Base-by-base conservation (phyloP, 306 rosid genomes). In the Cucurbita argyrosperma region DNA sequence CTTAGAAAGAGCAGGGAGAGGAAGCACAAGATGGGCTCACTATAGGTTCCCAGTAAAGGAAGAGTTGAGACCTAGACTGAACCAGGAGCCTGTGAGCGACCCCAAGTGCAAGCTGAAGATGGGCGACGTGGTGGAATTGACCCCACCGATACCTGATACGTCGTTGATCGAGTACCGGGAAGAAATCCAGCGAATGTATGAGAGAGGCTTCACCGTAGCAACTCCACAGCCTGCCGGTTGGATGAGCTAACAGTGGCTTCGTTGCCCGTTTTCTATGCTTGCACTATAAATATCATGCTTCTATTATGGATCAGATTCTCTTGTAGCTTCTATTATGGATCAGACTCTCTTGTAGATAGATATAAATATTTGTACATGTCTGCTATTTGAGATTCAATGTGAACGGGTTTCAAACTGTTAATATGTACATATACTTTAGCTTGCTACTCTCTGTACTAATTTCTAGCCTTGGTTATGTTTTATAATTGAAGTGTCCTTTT, bases 141-240 rank as follows among this genome's bases (percentile, higher is more conserved):
- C 96, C 56, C 96, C 96, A 4, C 83, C 90, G 55, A 91, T 95
- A 64, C 86, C 96, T 2, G 85, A 88, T 76, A 85, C 88, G 84
- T 88, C 86, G 40, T 82, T 95, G 70, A 80, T 92, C 0, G 97
- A 88, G 80, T 95, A 88, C 80, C 83, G 99, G 85, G 97, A 91
- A 76, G 96, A 95, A 81, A 95, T 95, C 74, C 96, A 89, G 84
- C 91, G 99, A 0, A 91, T 95, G 99, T 95, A 91, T 14, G 84
- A 89, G 38, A 84, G 92, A 0, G 97, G 97, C 66, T 72, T 78
- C 12, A 80, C 90, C 4, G 84, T 87, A 14, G 81, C 95, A 2
- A 65, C 80, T 76, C 52, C 79, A 3, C 87, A 82, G 40, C 85
- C 85, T 72, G 74, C 88, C 35, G 96, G 92, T 68, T 71, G 85